Evolutionary conservation across 2,329 filamentous ascomycete species (phyloP).

Genomic region (Teratosphaeria epicoccoides): DNA sequence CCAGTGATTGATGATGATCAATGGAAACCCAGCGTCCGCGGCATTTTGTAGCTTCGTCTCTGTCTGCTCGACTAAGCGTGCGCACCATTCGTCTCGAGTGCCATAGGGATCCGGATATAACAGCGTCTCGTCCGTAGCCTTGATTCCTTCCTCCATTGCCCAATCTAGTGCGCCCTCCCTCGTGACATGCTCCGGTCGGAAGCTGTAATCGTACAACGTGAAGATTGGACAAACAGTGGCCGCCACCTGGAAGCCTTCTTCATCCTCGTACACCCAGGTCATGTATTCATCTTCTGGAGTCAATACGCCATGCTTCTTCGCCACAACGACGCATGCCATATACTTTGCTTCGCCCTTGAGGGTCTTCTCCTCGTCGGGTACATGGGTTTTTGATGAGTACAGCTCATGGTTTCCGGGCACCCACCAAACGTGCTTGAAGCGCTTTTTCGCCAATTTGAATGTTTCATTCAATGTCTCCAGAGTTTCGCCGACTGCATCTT

Average conservation of each 20-base stretch:
- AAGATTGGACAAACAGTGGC: constrained; percentile 46
- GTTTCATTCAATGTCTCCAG: constrained; percentile 25
- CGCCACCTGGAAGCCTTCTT: constrained; percentile 38
- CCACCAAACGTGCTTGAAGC: constrained; percentile 43
- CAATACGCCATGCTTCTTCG: constrained; percentile 41
- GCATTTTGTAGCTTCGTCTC: constrained; percentile 31
- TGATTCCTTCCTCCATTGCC: constrained; percentile 36
- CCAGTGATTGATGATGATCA: constrained; percentile 39
- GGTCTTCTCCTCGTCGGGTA: constrained; percentile 26
- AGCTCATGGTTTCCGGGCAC: constrained; percentile 49
- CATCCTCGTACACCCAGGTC: constrained; percentile 33
- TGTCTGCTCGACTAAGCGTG: constrained; percentile 30
- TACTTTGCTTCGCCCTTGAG: constrained; percentile 45
- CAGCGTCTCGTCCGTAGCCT: constrained; percentile 37
- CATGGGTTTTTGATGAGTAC: constrained; percentile 37
- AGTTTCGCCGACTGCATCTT: constrained; percentile 22
- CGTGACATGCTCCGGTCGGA: constrained; percentile 40
- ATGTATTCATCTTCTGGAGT: constrained; percentile 48
- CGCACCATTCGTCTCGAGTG: constrained; percentile 36
- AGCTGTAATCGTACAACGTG: constrained; percentile 51
- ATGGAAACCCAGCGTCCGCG: constrained; percentile 20
- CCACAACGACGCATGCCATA: constrained; percentile 43
- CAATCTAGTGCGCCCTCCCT: constrained; percentile 39
- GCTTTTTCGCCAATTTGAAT: constrained; percentile 33
- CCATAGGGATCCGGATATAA: constrained; percentile 36